phyloP scores from a whole-genome alignment of 768 basidiomycete species.

The Russula vinacea region DNA sequence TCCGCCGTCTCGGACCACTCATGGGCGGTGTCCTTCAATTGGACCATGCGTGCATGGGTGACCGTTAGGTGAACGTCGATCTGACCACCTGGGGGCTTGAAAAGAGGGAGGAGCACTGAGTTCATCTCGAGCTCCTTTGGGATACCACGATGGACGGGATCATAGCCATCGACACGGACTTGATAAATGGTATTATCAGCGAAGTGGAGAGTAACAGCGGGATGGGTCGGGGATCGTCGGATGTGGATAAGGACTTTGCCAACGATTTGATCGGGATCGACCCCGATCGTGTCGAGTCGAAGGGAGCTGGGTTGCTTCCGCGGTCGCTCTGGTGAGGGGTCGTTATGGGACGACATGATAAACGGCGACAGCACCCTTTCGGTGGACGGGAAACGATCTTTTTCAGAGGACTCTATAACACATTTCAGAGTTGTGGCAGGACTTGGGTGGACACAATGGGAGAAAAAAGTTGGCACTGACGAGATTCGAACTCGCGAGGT shows the following conservation, averaged over 20 bases:
- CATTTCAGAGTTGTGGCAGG: constrained; percentile 19
- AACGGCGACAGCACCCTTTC: background rate
- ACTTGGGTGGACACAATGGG: background rate
- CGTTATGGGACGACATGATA: constrained; percentile 5
- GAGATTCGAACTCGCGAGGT: constrained; percentile 61
- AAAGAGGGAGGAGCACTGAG: constrained; percentile 40
- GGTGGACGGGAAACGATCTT: background rate
- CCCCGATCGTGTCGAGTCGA: constrained; percentile 31
- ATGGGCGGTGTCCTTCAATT: constrained; percentile 58
- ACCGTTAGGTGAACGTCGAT: constrained; percentile 41
- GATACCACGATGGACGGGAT: constrained; percentile 52
- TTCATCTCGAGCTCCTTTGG: constrained; percentile 61
- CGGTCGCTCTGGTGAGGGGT: constrained; percentile 4
- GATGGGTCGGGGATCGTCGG: constrained; percentile 37
- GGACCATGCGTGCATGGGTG: constrained; percentile 52
- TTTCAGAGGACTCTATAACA: constrained; percentile 14
- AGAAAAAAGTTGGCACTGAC: constrained; percentile 49
- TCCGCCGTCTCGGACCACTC: constrained; percentile 38
- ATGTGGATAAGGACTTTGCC: constrained; percentile 38
- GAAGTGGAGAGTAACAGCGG: constrained; percentile 39
- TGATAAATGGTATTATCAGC: constrained; percentile 39
- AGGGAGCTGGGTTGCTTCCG: constrained; percentile 26
- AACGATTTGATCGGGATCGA: constrained; percentile 36
- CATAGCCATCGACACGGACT: constrained; percentile 61
- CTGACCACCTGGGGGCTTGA: constrained; percentile 38